A percentile compares a stretch with the other conserved stretches of the same genome.
Conservation (phyloP, 495 filamentous ascomycete genomes). For the Hyaloscypha finlandica region DNA sequence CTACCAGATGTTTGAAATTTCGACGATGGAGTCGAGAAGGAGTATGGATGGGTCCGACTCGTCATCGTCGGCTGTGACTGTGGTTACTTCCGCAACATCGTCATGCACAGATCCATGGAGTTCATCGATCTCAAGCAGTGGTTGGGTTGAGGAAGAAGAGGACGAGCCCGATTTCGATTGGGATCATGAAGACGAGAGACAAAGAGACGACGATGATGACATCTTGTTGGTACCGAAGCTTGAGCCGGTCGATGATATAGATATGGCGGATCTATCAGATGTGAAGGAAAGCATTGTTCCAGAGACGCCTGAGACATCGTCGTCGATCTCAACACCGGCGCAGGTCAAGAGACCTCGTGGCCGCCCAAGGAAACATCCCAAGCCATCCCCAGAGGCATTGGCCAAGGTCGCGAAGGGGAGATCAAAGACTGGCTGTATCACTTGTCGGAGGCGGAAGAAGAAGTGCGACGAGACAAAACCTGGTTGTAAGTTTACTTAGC, state of each 20-base stretch:
- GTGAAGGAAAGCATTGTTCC: conserved; percentile 14
- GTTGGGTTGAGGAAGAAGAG: conserved; percentile 31
- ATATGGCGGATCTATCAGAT: conserved; percentile 25
- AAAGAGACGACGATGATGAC: not conserved
- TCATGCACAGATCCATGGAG: conserved; percentile 32
- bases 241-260: conserved; percentile 29
- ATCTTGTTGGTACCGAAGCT: conserved; percentile 25
- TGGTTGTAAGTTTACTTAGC: conserved; percentile 59
- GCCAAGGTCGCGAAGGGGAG: conserved; percentile 80
- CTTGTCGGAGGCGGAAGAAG: conserved; percentile 90
- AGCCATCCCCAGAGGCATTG: conserved; percentile 50
- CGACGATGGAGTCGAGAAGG: conserved; percentile 14
- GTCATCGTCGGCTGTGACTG: conserved; percentile 25
- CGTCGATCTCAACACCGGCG: conserved; percentile 2
- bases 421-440: conserved; percentile 92
- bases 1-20: conserved; percentile 22
- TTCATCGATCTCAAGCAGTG: conserved; percentile 9
- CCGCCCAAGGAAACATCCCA: conserved; percentile 81
- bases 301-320: conserved; percentile 13
- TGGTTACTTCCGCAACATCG: conserved; percentile 30
- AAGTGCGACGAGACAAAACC: conserved; percentile 97
- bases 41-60: conserved; percentile 31
- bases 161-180: conserved; percentile 21
- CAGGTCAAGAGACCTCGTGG: conserved; percentile 65
- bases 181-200: conserved; percentile 19